phyloP scores from a whole-genome alignment of 73 alveolate genomes.

The Blepharisma stoltei region DNA sequence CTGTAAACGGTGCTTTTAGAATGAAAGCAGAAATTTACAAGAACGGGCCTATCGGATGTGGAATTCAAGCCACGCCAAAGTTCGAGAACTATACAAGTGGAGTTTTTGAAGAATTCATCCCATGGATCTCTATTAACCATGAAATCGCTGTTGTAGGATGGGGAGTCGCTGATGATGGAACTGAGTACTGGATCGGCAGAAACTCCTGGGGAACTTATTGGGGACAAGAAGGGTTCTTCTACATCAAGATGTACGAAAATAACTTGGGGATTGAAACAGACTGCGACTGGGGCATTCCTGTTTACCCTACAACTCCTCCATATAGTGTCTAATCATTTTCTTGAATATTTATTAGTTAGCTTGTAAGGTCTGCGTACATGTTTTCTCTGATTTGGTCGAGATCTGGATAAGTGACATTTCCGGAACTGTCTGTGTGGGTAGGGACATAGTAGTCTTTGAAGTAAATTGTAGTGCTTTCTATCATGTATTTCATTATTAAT shows the following conservation, averaged over 20 bases:
- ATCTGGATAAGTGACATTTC: too few species aligned
- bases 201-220: slow-evolving; percentile 92
- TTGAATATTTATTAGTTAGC: too few species aligned
- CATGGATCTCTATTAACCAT: slow-evolving; percentile 36
- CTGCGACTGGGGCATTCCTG: slow-evolving; percentile 68
- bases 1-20: slow-evolving; percentile 54
- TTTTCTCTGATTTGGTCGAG: too few species aligned
- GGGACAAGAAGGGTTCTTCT: slow-evolving; percentile 92
- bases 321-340: too few species aligned
- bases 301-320: background rate
- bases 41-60: slow-evolving; percentile 80
- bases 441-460: too few species aligned
- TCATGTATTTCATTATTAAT: too few species aligned
- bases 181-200: slow-evolving; percentile 81
- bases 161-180: slow-evolving; percentile 78
- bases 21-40: slow-evolving; percentile 72
- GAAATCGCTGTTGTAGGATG: slow-evolving; percentile 82
- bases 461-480: too few species aligned
- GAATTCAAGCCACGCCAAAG: slow-evolving; percentile 52
- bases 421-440: too few species aligned
- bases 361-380: too few species aligned
- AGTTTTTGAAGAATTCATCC: slow-evolving; percentile 55
- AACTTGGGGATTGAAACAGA: slow-evolving; percentile 58
- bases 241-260: slow-evolving; percentile 70
- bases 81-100: slow-evolving; percentile 77